phyloP scores from a whole-genome alignment of 495 filamentous ascomycete species.

The Lasiosphaeriaceae sp. region DNA sequence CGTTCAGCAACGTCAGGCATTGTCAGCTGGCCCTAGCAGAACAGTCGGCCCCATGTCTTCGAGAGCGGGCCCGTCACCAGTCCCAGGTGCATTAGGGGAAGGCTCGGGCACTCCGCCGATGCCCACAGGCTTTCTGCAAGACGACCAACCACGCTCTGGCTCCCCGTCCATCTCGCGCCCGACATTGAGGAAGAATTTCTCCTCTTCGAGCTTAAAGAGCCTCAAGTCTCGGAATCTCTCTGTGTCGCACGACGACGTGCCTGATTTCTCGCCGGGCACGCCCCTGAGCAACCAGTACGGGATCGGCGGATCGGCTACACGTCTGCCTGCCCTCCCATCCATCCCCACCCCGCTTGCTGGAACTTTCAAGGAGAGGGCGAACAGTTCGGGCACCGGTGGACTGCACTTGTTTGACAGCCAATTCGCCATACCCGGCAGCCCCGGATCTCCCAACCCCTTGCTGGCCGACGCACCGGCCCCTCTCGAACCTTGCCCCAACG shows the following conservation, averaged over 20 bases:
- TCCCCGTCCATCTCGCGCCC: conserved; percentile 39
- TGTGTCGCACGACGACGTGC: conserved; percentile 63
- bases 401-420: conserved; percentile 81
- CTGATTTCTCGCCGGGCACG: conserved; percentile 67
- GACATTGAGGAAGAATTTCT: conserved; percentile 72
- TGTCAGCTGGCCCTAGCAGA: conserved; percentile 36
- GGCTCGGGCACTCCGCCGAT: conserved; percentile 25
- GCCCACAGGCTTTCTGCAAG: conserved; percentile 27
- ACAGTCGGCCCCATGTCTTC: conserved; percentile 25
- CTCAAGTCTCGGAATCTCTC: conserved; percentile 71
- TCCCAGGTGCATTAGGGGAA: conserved; percentile 11
- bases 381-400: conserved; percentile 58
- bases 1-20: conserved; percentile 43
- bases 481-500: conserved; percentile 87
- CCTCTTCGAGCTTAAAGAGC: conserved; percentile 69
- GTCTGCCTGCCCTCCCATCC: conserved; percentile 52
- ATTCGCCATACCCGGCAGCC: conserved; percentile 68
- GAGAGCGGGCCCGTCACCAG: conserved; percentile 31
- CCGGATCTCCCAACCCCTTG: conserved; percentile 61
- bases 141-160: conserved; percentile 33
- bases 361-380: conserved; percentile 49
- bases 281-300: conserved; percentile 63
- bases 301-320: conserved; percentile 38
- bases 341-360: conserved; percentile 65
- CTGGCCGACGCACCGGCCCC: conserved; percentile 57